phyloP scores from a whole-genome alignment of 1,139 yeast species.

The Geotrichum candidum region DNA sequence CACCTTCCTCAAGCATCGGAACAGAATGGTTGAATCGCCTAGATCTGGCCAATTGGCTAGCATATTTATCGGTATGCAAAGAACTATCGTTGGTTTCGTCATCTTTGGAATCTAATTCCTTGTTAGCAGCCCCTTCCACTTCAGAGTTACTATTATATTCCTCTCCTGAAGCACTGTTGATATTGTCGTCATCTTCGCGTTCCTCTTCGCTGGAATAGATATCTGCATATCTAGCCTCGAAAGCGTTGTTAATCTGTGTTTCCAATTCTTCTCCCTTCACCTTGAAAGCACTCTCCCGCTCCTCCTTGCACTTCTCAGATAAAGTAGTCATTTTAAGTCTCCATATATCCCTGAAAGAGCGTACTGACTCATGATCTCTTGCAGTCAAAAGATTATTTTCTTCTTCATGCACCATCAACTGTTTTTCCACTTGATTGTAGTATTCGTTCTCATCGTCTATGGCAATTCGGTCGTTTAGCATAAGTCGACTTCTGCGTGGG shows the following conservation, averaged over 20 bases:
- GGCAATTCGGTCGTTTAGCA: slow-evolving; percentile 6
- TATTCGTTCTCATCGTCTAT: slow-evolving; percentile 1
- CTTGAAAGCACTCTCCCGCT: neutral
- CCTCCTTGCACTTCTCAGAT: neutral
- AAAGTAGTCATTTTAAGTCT: neutral
- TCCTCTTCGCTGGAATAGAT: neutral
- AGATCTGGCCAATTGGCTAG: neutral
- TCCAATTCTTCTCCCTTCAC: neutral
- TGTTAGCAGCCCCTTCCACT: neutral
- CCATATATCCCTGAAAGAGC: neutral
- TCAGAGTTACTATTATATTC: neutral
- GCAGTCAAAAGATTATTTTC: neutral
- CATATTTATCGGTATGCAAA: neutral
- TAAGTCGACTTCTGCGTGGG: slow-evolving; percentile 5
- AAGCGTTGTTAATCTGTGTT: neutral
- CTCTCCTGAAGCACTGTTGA: neutral
- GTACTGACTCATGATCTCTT: neutral
- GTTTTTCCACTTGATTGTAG: slow-evolving; percentile 4
- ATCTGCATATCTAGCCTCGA: neutral
- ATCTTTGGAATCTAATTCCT: neutral
- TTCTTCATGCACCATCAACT: neutral
- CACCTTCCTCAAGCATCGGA: neutral
- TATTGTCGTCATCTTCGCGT: neutral
- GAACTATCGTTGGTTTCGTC: neutral
- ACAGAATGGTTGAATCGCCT: neutral